Percentiles rank a stretch among this genome's conserved stretches.
phyloP scores from a whole-genome alignment of 345 rosid genomes.

The Clarkia xantiana region DNA sequence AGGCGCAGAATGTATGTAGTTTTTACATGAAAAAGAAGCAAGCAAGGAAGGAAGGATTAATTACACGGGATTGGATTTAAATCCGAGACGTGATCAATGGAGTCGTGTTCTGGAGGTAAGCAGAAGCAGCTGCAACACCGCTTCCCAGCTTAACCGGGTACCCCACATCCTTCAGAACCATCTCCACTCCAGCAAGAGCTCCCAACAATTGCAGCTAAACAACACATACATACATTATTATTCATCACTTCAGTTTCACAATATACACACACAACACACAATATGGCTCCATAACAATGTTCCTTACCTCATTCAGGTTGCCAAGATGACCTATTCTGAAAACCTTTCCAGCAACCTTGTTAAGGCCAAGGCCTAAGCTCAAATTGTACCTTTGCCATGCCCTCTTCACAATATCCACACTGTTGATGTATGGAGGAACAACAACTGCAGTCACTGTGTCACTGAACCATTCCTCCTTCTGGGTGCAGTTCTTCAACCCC shows the following conservation, averaged over 20 bases:
- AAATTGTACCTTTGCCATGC: conserved; percentile 86
- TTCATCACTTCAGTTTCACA: background rate
- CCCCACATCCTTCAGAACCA: conserved; percentile 88
- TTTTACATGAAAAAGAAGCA: conserved; percentile 12
- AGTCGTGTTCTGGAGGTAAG: conserved; percentile 60
- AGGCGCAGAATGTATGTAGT: too few species aligned
- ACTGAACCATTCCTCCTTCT: conserved; percentile 92
- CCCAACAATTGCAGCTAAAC: conserved; percentile 85
- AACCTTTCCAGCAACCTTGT: conserved; percentile 93
- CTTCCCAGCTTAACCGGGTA: conserved; percentile 85
- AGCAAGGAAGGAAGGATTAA: conserved; percentile 12
- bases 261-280: too few species aligned
- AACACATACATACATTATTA: background rate
- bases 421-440: conserved; percentile 70
- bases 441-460: conserved; percentile 95
- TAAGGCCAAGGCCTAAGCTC: conserved; percentile 94
- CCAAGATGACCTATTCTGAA: conserved; percentile 99
- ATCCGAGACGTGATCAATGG: conserved; percentile 81
- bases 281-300: too few species aligned
- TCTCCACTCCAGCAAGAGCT: conserved; percentile 93
- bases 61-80: conserved; percentile 24
- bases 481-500: conserved; percentile 98
- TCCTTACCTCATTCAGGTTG: conserved; percentile 68
- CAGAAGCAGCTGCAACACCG: conserved; percentile 83
- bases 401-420: conserved; percentile 75